Percentiles rank a stretch among this genome's conserved stretches.
Evolutionary conservation across 2,329 filamentous ascomycete genomes (phyloP).

Genomic region (Fusarium scirpi): DNA sequence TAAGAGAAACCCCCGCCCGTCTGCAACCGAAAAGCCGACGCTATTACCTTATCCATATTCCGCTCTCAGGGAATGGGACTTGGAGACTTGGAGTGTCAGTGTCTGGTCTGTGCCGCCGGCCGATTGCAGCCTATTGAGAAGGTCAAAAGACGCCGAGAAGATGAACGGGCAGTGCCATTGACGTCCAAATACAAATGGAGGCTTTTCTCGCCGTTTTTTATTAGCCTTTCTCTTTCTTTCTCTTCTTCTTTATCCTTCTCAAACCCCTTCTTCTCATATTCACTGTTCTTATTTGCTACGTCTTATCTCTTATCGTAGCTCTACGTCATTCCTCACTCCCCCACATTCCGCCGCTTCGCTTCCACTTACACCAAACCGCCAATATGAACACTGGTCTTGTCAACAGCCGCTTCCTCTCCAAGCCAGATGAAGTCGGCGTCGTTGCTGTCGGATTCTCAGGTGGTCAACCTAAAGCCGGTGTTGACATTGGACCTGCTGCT

Average conservation of each 20-base stretch:
- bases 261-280: conserved; percentile 1
- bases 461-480: conserved; percentile 89
- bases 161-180: conserved; percentile 28
- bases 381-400: conserved; percentile 66
- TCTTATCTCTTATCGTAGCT: conserved; percentile 31
- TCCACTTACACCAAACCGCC: conserved; percentile 31
- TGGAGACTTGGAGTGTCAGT: neutral
- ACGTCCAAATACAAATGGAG: conserved; percentile 41
- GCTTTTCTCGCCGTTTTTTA: conserved; percentile 12
- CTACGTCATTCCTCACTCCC: conserved; percentile 44
- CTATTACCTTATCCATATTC: conserved; percentile 45
- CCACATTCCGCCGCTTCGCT: conserved; percentile 35
- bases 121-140: conserved; percentile 44
- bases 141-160: conserved; percentile 25
- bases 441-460: conserved; percentile 97
- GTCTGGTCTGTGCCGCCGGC: conserved; percentile 38
- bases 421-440: conserved; percentile 84
- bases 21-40: conserved; percentile 28
- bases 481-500: conserved; percentile 89
- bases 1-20: conserved; percentile 37
- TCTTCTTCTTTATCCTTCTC: neutral
- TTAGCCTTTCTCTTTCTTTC: neutral
- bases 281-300: conserved; percentile 3
- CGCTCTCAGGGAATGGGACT: conserved; percentile 25
- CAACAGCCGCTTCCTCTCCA: conserved; percentile 80